Percentiles rank a stretch among this genome's conserved stretches.
phyloP scores from a whole-genome alignment of 805 yeast species.

The Ogataea siamensis region DNA sequence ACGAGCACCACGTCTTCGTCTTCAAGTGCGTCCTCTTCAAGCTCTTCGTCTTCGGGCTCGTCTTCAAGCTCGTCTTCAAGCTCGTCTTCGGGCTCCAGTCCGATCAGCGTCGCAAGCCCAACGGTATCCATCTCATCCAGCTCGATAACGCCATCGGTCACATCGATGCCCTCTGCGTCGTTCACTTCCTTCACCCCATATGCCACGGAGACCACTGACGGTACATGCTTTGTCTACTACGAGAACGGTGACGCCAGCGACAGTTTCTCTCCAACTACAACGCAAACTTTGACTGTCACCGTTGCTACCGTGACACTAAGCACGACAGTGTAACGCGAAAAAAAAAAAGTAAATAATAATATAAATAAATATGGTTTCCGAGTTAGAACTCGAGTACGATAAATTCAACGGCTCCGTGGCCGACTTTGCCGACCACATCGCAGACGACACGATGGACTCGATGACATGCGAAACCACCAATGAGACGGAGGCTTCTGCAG shows the following conservation, averaged over 20 bases:
- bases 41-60: too few species aligned
- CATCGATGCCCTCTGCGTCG: constrained; percentile 14
- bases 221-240: constrained; percentile 37
- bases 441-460: constrained; percentile 18
- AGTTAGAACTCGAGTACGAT: constrained; percentile 34
- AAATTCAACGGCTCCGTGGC: constrained; percentile 32
- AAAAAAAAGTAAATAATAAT: constrained; percentile 7
- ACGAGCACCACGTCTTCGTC: constrained; percentile 1
- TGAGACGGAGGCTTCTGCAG: constrained; percentile 21
- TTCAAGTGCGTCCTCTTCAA: too few species aligned
- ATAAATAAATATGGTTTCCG: constrained; percentile 14
- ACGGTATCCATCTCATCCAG: constrained; percentile 12
- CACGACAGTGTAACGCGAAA: constrained; percentile 11
- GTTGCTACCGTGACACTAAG: constrained; percentile 36
- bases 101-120: constrained; percentile 9
- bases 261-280: constrained; percentile 33
- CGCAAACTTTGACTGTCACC: constrained; percentile 33
- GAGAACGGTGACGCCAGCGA: constrained; percentile 31
- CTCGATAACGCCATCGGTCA: constrained; percentile 13
- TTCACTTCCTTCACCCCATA: constrained; percentile 33
- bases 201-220: constrained; percentile 31
- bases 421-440: constrained; percentile 26
- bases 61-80: too few species aligned
- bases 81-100: constrained; percentile 28
- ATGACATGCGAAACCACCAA: constrained; percentile 23